phyloP scores from a whole-genome alignment of 75 land plant species.

The Cryptomeria japonica region DNA sequence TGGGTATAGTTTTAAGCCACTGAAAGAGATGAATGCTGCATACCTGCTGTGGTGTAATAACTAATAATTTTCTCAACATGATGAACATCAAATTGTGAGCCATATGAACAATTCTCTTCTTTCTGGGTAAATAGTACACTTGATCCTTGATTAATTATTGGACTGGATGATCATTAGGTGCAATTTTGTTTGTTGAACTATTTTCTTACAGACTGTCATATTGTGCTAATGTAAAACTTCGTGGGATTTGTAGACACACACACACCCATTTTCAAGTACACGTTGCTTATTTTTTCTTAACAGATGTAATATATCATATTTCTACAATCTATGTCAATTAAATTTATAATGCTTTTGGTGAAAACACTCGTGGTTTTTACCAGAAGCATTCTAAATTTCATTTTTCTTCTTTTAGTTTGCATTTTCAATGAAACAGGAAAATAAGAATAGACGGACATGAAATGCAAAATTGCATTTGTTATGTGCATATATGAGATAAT shows the following conservation, averaged over 20 bases:
- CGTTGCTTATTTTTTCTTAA: neutral
- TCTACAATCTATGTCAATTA: neutral
- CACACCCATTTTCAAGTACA: neutral
- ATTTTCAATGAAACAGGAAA: neutral
- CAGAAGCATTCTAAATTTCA: too few species aligned
- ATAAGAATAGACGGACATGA: neutral
- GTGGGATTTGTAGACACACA: neutral
- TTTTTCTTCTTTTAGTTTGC: neutral
- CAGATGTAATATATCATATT: neutral
- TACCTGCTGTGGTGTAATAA: too few species aligned
- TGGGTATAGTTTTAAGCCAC: too few species aligned
- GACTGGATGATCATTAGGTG: neutral
- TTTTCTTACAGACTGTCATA: neutral
- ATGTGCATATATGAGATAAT: neutral
- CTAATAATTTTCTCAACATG: too few species aligned
- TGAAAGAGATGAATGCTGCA: too few species aligned
- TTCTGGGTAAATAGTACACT: neutral
- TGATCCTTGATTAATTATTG: neutral
- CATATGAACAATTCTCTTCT: neutral
- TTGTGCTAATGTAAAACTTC: neutral
- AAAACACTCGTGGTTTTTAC: too few species aligned
- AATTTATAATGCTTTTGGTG: too few species aligned
- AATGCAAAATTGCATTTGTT: neutral
- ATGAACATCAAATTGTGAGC: neutral
- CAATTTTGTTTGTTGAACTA: neutral